phyloP scores from a whole-genome alignment of 1,284 basidiomycete genomes.

The Ustilago nuda region DNA sequence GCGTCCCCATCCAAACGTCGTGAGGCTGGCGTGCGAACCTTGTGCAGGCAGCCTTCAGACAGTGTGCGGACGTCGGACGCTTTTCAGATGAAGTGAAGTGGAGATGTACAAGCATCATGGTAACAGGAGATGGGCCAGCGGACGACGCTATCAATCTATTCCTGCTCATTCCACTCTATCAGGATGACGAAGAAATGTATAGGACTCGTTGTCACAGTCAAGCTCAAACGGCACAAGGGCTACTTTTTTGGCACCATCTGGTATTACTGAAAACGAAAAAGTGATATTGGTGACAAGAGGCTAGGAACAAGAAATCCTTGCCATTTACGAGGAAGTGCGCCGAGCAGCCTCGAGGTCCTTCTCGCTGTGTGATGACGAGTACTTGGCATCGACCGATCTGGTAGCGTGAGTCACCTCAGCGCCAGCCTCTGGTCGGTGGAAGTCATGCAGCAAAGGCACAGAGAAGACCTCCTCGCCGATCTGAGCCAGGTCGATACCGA shows the following conservation, averaged over 20 bases:
- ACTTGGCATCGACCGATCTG: slow-evolving; percentile 19
- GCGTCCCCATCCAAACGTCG: not conserved
- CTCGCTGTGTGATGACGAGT: slow-evolving; percentile 37
- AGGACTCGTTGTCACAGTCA: too few relatives aligned
- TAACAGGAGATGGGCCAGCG: too few relatives aligned
- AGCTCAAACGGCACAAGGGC: not conserved
- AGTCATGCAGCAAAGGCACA: slow-evolving; percentile 33
- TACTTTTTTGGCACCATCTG: not conserved
- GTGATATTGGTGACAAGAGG: not conserved
- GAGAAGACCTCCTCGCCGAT: slow-evolving; percentile 78
- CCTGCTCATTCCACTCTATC: not conserved
- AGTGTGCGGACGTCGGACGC: not conserved
- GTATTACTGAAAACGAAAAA: slow-evolving; percentile 11
- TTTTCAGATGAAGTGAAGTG: not conserved
- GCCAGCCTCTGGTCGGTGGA: slow-evolving; percentile 29
- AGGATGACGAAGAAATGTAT: not conserved
- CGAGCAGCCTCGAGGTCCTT: slow-evolving; percentile 38
- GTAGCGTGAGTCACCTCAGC: slow-evolving; percentile 30
- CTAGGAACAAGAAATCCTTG: not conserved
- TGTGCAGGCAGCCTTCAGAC: not conserved
- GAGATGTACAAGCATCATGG: not conserved
- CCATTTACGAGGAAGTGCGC: not conserved
- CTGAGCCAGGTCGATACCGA: slow-evolving; percentile 92
- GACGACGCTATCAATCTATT: too few relatives aligned
- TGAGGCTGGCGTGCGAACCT: not conserved